Evolutionary conservation across 176 grass and related monocot genomes (phyloP).

Genomic region (Typha latifolia): DNA sequence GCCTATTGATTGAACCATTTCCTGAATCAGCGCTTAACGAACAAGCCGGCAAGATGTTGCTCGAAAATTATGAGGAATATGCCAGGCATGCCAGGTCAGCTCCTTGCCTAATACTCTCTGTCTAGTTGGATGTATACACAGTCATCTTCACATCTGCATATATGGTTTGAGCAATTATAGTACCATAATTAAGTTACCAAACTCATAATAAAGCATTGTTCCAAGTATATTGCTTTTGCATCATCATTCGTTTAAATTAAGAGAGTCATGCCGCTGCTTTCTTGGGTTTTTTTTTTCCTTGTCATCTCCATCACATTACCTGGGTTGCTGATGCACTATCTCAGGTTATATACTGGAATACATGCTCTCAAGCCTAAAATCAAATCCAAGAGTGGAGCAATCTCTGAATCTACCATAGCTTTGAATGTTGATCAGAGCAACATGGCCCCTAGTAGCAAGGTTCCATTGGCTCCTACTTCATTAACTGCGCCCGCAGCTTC

Average conservation of each 20-base stretch:
- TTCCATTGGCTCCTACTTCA: conserved; percentile 9
- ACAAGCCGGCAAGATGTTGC: conserved; percentile 85
- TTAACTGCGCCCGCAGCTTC: conserved; percentile 28
- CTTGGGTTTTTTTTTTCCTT: not conserved
- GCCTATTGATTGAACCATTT: conserved; percentile 88
- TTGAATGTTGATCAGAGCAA: conserved; percentile 53
- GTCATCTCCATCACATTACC: not conserved
- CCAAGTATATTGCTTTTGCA: too few relatives aligned
- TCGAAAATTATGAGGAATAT: conserved; percentile 86
- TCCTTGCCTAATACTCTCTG: not conserved
- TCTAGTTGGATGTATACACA: not conserved
- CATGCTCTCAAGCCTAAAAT: conserved; percentile 65
- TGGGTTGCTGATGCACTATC: not conserved
- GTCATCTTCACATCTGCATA: too few relatives aligned
- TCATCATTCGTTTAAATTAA: too few relatives aligned
- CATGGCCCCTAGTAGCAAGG: conserved; percentile 27
- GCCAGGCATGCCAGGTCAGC: conserved; percentile 75
- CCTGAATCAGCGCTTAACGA: conserved; percentile 94
- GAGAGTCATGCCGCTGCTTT: not conserved
- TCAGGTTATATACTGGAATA: conserved; percentile 71
- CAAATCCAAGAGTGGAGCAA: conserved; percentile 54
- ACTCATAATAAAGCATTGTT: too few relatives aligned
- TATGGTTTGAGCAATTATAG: too few relatives aligned
- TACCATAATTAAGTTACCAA: too few relatives aligned
- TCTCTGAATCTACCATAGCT: conserved; percentile 62